Evolutionary conservation across 768 basidiomycete genomes (phyloP), one percentile per base, ranked within the genome.

Genomic region (Amanita pseudoporphyria): DNA sequence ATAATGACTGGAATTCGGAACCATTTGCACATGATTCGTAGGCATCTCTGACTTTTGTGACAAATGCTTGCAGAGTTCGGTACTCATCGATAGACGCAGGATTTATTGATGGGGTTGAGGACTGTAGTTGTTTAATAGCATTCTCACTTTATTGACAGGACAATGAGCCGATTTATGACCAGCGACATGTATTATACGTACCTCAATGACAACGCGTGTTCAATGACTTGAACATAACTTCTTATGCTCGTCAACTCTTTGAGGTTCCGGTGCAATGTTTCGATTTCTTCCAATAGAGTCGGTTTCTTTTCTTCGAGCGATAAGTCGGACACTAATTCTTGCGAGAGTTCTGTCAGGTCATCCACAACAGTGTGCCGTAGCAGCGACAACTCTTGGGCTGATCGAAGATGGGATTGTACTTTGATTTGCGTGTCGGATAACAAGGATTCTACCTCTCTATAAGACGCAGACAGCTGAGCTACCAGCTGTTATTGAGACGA

Each of bases 251-350:
- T 74, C 33, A 96, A 71, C 58, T 91, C 84, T 61, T 80, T 82
- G 57, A 95, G 58, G 58, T 77, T 80, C 40, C 81, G 71, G 58
- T 94, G 89, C 54, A 94, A 65, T 0, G 72, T 76, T 60, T 95
- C 88, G 52, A 97, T 71, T 39, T 88, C 84, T 62, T 92, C 86
- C 9, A 95, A 70, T 4, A 98, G 66, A 0, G 84, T 89, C 3
- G 82, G 70, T 37, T 65, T 56, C n/a, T 62, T 66, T 9, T 73
- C 71, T 38, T 68, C 71, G 12, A 71, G 73, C 9, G 70, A 68
- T 24, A 78, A 55, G 2, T 76, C 69, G 1, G 83, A 84, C 42
- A 79, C 70, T 36, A 95, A 70, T 45, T 84, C 78, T 45, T 72
- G 66, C 4, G 79, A 77, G 24, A 95, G 67, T 52, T 77, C 76